Evolutionary conservation across 73 alveolate genomes (phyloP).

Genomic region (Blepharisma japonicum): DNA sequence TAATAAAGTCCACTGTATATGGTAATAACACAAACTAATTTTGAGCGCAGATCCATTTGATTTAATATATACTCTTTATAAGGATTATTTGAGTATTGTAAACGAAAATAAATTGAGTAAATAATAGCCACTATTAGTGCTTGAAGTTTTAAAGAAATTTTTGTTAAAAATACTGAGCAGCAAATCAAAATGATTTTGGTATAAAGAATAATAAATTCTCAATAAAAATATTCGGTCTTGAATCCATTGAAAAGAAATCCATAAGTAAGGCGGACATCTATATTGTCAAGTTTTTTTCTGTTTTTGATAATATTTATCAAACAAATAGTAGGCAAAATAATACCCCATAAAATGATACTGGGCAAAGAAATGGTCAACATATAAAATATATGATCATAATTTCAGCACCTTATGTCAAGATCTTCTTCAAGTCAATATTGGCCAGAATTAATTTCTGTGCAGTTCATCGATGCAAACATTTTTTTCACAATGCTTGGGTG

Average conservation of each 20-base stretch:
- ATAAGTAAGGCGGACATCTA: slow-evolving; percentile 39
- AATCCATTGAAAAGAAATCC: slow-evolving; percentile 66
- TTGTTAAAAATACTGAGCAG: slow-evolving; percentile 40
- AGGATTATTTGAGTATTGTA: background rate
- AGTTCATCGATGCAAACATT: slow-evolving; percentile 50
- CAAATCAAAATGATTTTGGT: slow-evolving; percentile 44
- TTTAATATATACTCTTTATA: background rate
- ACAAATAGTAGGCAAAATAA: background rate
- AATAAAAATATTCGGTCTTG: slow-evolving; percentile 46
- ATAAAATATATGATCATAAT: slow-evolving; percentile 30
- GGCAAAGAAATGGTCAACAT: slow-evolving; percentile 46
- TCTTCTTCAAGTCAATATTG: slow-evolving; percentile 42
- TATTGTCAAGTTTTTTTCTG: background rate
- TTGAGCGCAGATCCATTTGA: background rate
- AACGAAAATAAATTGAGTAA: background rate
- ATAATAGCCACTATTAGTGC: background rate
- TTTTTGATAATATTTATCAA: background rate
- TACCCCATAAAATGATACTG: slow-evolving; percentile 37
- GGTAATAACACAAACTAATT: slow-evolving; percentile 35
- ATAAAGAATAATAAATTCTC: slow-evolving; percentile 63
- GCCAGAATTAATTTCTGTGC: slow-evolving; percentile 46
- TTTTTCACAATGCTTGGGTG: slow-evolving; percentile 59
- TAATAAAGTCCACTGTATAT: slow-evolving; percentile 61
- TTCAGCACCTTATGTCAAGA: slow-evolving; percentile 41
- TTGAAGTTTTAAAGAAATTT: background rate